Conservation (phyloP, 2,329 filamentous ascomycete genomes). For the Cladosporium sp. region DNA sequence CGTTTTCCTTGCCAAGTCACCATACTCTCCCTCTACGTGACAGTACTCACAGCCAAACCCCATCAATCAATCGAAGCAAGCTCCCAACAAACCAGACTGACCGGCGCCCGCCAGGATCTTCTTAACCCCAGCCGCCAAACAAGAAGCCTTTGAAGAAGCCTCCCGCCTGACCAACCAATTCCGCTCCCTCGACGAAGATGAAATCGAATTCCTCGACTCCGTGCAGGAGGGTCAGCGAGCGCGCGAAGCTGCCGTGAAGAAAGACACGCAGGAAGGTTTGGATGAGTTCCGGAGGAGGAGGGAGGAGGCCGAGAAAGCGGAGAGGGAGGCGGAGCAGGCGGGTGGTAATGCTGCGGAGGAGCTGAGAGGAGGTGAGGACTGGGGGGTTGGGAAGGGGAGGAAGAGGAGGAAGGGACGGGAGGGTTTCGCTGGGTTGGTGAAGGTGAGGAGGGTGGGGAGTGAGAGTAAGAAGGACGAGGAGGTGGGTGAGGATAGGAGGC, state of each 20-base stretch:
- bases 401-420: slow-evolving; percentile 37
- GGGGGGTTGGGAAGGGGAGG: slow-evolving; percentile 20
- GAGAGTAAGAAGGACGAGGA: slow-evolving; percentile 13
- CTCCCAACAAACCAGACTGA: not conserved
- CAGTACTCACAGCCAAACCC: not conserved
- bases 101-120: too few relatives aligned
- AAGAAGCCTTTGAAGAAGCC: slow-evolving; percentile 75
- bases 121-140: slow-evolving; percentile 70
- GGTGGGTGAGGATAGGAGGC: not conserved
- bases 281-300: slow-evolving; percentile 56
- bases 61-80: not conserved
- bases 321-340: slow-evolving; percentile 53
- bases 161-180: slow-evolving; percentile 72
- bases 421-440: slow-evolving; percentile 39
- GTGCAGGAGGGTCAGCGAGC: slow-evolving; percentile 54
- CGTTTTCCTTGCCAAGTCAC: too few relatives aligned
- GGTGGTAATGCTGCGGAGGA: slow-evolving; percentile 43
- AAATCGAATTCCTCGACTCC: slow-evolving; percentile 67
- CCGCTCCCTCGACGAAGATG: slow-evolving; percentile 71
- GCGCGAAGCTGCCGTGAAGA: slow-evolving; percentile 53
- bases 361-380: slow-evolving; percentile 42
- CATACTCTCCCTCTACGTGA: not conserved
- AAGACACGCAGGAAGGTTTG: slow-evolving; percentile 56
- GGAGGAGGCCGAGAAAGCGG: slow-evolving; percentile 53
- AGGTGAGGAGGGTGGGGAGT: slow-evolving; percentile 38